phyloP scores from a whole-genome alignment of 2,329 filamentous ascomycete genomes.

The Alternaria sp. region DNA sequence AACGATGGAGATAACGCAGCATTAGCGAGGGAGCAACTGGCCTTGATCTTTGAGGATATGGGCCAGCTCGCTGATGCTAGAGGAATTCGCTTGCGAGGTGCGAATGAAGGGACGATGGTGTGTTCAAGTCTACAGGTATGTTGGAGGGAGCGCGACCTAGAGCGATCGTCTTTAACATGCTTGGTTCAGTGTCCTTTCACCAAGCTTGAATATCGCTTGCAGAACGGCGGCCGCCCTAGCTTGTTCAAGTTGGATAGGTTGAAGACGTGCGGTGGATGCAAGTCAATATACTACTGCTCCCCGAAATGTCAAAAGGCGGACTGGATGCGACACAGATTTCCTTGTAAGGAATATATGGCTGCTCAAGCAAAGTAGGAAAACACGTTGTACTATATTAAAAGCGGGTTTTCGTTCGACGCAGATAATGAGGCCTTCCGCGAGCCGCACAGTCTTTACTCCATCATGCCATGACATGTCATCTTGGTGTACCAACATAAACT shows the following conservation, averaged over 20 bases:
- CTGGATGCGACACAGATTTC: slow-evolving; percentile 4
- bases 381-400: too few species aligned
- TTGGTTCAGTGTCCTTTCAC: neutral
- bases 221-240: neutral
- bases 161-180: neutral
- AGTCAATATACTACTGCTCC: slow-evolving; percentile 2
- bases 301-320: neutral
- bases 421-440: too few species aligned
- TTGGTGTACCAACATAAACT: too few species aligned
- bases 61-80: neutral
- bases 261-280: slow-evolving; percentile 1
- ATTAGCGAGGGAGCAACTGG: neutral
- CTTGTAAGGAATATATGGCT: neutral
- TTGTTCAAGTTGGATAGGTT: neutral
- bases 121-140: neutral
- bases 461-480: too few species aligned
- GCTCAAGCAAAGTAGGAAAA: neutral
- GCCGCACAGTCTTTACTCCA: too few species aligned
- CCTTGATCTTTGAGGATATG: neutral
- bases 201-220: neutral
- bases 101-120: neutral
- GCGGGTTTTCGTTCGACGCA: too few species aligned
- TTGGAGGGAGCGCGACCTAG: neutral
- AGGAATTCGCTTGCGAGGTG: neutral
- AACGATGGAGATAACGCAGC: neutral